phyloP scores from a whole-genome alignment of 176 grass and related monocot genomes.

The Lolium multiflorum region DNA sequence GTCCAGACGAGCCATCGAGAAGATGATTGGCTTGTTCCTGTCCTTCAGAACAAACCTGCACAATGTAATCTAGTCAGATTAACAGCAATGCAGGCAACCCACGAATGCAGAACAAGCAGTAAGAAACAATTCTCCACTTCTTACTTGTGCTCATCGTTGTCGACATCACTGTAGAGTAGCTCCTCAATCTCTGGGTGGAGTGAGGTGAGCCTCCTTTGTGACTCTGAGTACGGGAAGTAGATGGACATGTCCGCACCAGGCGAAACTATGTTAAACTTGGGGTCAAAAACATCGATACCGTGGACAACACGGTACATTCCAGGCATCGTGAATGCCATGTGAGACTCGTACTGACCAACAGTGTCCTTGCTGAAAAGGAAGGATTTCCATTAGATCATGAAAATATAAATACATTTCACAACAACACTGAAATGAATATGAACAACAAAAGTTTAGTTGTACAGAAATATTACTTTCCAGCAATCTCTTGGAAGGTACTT shows the following conservation, averaged over 20 bases:
- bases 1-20: slow-evolving; percentile 98
- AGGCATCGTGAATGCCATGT: slow-evolving; percentile 95
- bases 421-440: not conserved
- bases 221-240: slow-evolving; percentile 87
- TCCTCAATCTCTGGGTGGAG: slow-evolving; percentile 98
- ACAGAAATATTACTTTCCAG: slow-evolving; percentile 66
- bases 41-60: slow-evolving; percentile 87
- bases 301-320: slow-evolving; percentile 96
- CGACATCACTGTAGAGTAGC: slow-evolving; percentile 71
- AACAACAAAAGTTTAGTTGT: slow-evolving; percentile 11
- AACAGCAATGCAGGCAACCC: not conserved
- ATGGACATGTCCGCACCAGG: slow-evolving; percentile 95
- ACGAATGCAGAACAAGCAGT: not conserved
- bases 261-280: slow-evolving; percentile 99
- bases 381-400: slow-evolving; percentile 24
- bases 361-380: slow-evolving; percentile 92
- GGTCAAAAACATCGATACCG: slow-evolving; percentile 97
- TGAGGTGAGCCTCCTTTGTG: slow-evolving; percentile 86
- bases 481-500: slow-evolving; percentile 98
- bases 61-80: slow-evolving; percentile 29
- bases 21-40: slow-evolving; percentile 92
- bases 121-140: not conserved
- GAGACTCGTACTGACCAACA: slow-evolving; percentile 95
- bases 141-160: slow-evolving; percentile 95
- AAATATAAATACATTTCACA: not conserved